Base-by-base conservation (phyloP, 352 stramenopile species). In the Phytophthora hybrid region DNA sequence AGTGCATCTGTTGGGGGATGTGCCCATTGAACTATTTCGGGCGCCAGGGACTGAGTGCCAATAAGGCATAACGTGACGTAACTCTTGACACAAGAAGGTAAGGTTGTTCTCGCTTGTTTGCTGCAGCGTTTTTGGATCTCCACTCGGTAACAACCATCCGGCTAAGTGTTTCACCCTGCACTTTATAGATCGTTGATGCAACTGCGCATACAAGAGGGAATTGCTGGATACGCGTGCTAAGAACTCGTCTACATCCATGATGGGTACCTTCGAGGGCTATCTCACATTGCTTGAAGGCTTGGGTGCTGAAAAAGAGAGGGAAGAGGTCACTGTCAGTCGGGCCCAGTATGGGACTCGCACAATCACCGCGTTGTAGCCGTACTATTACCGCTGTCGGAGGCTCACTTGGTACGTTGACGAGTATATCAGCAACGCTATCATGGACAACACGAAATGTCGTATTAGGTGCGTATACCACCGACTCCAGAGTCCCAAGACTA, bases 71-170 rank as follows among this genome's bases (percentile, higher is more conserved):
- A 5, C 65, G 19, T 4, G 65, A 66, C 8, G 57, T 73, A 5
- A 66, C 57, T n/a, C 34, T 19, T 11, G 63, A 71, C 16, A 73
- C 65, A 3, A 66, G 51, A 7, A 67, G 29, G 39, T 73, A 73
- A 0, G 66, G 60, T 16, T 73, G 49, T 16, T 73, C 47, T 5
- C 34, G 19, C 51, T 73, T 67, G 39, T 67, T 67, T 13, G 51
- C 37, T 14, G 58, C 5, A 1, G 10, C 19, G 32, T 16, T n/a
- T 41, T 10, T 5, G 10, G 26, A 41, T 11, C 39, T 9, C 57
- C 57, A 73, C n/a, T 73, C 49, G 7, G 62, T 39, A 13, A 71
- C 56, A 18, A 65, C 55, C 41, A 75, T 66, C 9, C 16, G 34
- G 4, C 59, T 4, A 9, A 75, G 34, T 19, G 68, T 70, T 21